A percentile compares a stretch with the other conserved stretches of the same genome.
phyloP scores from a whole-genome alignment of 2,329 filamentous ascomycete genomes.

The Endoconidiophora polonica region DNA sequence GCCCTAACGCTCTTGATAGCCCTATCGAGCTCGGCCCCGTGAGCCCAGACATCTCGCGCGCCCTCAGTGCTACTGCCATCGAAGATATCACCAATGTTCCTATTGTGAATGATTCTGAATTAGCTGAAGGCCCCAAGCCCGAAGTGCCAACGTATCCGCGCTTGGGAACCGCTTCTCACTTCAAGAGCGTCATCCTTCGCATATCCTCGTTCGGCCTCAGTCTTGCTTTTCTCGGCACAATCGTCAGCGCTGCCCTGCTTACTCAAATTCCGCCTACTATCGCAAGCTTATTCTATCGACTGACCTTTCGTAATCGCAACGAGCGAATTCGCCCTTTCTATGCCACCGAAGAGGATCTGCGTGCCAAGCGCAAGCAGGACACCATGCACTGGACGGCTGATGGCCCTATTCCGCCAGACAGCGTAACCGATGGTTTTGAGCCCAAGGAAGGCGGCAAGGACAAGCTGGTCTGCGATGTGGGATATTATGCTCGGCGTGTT shows the following conservation, averaged over 20 bases:
- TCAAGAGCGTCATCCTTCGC: conserved; percentile 51
- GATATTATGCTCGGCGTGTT: conserved; percentile 74
- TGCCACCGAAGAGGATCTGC: conserved; percentile 50
- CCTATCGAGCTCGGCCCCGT: no score
- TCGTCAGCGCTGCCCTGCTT: conserved; percentile 58
- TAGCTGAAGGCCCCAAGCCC: neutral
- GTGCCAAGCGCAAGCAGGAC: conserved; percentile 36
- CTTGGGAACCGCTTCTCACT: conserved; percentile 18
- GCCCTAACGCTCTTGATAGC: no score
- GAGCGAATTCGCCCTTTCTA: conserved; percentile 53
- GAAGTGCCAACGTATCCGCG: neutral
- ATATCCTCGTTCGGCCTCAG: conserved; percentile 59
- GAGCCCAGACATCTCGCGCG: no score
- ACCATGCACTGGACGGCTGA: conserved; percentile 42
- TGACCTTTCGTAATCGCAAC: conserved; percentile 38
- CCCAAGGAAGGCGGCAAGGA: conserved; percentile 71
- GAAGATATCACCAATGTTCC: no score
- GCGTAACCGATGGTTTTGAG: conserved; percentile 33
- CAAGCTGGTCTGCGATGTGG: conserved; percentile 58
- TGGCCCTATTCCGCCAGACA: no score
- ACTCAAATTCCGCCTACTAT: conserved; percentile 42
- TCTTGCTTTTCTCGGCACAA: conserved; percentile 55
- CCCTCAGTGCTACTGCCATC: no score
- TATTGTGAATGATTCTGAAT: no score
- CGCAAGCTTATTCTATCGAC: conserved; percentile 30